Conservation (phyloP, 345 rosid genomes). For the Acer yangbiense region DNA sequence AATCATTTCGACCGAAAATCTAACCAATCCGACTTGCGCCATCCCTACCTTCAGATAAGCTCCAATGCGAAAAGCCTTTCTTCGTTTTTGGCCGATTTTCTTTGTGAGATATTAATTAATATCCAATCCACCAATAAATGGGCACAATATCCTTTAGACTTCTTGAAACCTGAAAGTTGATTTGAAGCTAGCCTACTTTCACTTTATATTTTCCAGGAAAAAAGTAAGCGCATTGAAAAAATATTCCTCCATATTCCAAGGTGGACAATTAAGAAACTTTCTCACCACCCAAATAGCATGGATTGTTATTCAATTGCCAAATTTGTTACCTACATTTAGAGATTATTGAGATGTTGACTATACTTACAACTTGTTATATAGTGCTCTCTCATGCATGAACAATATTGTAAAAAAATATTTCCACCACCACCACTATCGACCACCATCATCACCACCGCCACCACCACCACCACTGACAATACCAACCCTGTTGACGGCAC, state of each 20-base stretch:
- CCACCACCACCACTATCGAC: constrained; percentile 18
- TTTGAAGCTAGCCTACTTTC: no score
- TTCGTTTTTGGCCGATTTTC: background rate
- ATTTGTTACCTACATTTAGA: background rate
- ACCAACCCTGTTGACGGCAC: constrained; percentile 5
- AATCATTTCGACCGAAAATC: no score
- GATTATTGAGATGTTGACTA: background rate
- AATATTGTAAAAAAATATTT: constrained; percentile 7
- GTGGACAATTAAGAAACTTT: background rate
- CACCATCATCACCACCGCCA: constrained; percentile 7
- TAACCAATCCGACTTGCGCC: no score
- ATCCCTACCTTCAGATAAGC: background rate
- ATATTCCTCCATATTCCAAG: background rate
- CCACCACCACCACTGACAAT: constrained; percentile 23
- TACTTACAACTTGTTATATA: background rate
- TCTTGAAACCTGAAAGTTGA: no score
- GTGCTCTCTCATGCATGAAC: background rate
- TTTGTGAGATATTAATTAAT: constrained; percentile 4
- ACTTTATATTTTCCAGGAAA: background rate
- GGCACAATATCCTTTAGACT: no score
- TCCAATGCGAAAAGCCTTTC: background rate
- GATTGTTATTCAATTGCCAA: background rate
- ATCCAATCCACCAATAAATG: no score
- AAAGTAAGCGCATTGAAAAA: background rate
- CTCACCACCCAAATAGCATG: constrained; percentile 7